Evolutionary conservation across 805 yeast genomes (phyloP).

Genomic region (Suhomyces xylopsoci): DNA sequence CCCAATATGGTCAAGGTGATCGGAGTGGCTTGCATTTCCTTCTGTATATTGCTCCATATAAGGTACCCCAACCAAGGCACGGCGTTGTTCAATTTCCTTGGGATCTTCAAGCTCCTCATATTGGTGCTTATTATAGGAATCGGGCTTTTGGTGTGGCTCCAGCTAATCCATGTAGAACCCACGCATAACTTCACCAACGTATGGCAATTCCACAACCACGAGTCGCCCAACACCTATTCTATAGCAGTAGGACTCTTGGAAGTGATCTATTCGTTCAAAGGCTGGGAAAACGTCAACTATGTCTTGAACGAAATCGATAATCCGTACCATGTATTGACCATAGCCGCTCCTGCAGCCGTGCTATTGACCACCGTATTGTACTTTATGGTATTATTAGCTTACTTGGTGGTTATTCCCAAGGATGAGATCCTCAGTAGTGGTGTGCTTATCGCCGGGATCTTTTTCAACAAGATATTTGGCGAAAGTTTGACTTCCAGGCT

Average conservation of each 20-base stretch:
- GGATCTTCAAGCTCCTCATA: constrained; percentile 51
- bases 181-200: constrained; percentile 28
- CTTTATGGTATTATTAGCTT: constrained; percentile 55
- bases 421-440: constrained; percentile 52
- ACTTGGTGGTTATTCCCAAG: constrained; percentile 51
- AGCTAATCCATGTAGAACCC: constrained; percentile 20
- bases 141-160: constrained; percentile 43
- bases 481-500: constrained; percentile 46
- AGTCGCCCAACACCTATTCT: constrained; percentile 41
- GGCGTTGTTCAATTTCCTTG: constrained; percentile 50
- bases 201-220: constrained; percentile 24
- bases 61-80: constrained; percentile 50
- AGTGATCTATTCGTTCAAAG: constrained; percentile 62
- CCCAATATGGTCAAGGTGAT: constrained; percentile 39
- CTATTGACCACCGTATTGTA: constrained; percentile 50
- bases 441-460: constrained; percentile 61
- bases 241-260: constrained; percentile 56
- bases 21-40: constrained; percentile 47
- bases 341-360: constrained; percentile 61
- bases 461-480: constrained; percentile 57
- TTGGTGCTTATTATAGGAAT: constrained; percentile 46
- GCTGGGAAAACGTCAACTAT: constrained; percentile 69
- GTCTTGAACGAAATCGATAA: constrained; percentile 57
- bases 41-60: constrained; percentile 47
- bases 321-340: constrained; percentile 54